Conservation (phyloP, 2,329 filamentous ascomycete genomes). For the Clathrospora elynae region DNA sequence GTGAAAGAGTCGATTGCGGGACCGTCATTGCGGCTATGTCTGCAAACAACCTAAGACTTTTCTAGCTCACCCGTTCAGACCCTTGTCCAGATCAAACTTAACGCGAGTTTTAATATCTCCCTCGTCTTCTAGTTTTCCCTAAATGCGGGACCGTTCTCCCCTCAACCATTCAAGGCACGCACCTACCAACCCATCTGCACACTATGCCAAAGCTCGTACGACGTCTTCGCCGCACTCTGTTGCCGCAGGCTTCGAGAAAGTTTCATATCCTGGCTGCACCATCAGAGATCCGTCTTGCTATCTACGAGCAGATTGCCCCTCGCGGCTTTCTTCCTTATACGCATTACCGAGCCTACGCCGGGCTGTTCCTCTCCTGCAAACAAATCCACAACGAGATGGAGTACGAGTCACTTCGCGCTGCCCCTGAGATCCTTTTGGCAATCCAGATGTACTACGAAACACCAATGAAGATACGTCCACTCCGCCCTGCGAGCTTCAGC, state of each 20-base stretch:
- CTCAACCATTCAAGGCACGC: too few relatives aligned
- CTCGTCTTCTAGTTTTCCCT: too few relatives aligned
- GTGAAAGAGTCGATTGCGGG: too few relatives aligned
- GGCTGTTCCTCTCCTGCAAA: slow-evolving; percentile 9
- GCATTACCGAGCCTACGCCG: background rate
- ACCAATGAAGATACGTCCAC: background rate
- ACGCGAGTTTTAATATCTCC: too few relatives aligned
- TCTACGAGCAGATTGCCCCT: slow-evolving; percentile 1
- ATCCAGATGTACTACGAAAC: background rate
- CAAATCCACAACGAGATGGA: slow-evolving; percentile 8
- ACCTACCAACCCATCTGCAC: background rate
- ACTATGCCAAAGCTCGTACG: background rate
- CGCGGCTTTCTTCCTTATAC: slow-evolving; percentile 1
- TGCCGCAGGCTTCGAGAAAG: background rate
- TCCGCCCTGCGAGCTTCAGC: slow-evolving; percentile 1
- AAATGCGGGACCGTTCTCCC: too few relatives aligned
- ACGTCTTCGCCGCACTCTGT: background rate
- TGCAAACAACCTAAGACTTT: too few relatives aligned
- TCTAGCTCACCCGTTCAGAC: too few relatives aligned
- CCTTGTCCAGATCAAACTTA: too few relatives aligned
- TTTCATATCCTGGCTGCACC: slow-evolving; percentile 4
- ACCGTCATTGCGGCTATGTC: too few relatives aligned
- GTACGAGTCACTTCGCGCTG: slow-evolving; percentile 1
- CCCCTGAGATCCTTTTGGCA: slow-evolving; percentile 1
- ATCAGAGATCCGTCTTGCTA: slow-evolving; percentile 1